Evolutionary conservation across 305 asterid genomes (phyloP), one percentile per base, ranked within the genome.

Genomic region (Plantago coronopus): DNA sequence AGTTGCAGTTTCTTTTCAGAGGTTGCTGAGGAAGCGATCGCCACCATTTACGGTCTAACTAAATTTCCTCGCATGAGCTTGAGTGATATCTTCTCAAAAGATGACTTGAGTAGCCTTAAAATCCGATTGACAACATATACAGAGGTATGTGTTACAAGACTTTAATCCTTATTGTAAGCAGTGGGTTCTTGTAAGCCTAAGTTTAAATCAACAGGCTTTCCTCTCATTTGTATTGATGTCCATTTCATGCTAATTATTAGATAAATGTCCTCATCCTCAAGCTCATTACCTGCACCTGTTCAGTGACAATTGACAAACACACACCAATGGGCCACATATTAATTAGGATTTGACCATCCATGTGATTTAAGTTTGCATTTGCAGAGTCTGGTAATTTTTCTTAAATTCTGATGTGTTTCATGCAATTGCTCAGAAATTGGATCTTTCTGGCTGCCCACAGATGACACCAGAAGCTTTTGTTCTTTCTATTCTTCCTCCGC

Each of bases 361-460:
- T 62, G 42, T 22, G 37, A 54, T 45, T 22, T 10, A 9, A 58
- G 54, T 59, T 42, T n/a, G 21, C 29, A 37, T 48, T 31, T 69
- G 63, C 65, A 49, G 54, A 47, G 21, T 61, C 62, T 61, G 70
- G 22, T 57, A 44, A 51, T 54, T 34, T 68, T 57, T 58, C 46
- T 58, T 70, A 21, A 60, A 64, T 68, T 40, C 72, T 68, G 55
- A 70, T 64, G 37, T 66, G 48, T 63, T 43, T 51, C 51, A 40
- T 70, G 54, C 64, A 59, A 63, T 67, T 63, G 44, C 71, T 74
- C 90, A 91, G 95, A 82, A 74, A 71, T 60, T 88, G 79, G 98
- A 91, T 68, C 76, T 88, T 63, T 84, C 96, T 16, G 75, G 89
- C 66, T 84, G 89, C 83, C 95, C 93, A 9, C 95, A 86, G 73